A percentile compares a stretch with the other conserved stretches of the same genome.
Conservation (phyloP, 805 yeast species). For the Cyberlindnera bimundalis region DNA sequence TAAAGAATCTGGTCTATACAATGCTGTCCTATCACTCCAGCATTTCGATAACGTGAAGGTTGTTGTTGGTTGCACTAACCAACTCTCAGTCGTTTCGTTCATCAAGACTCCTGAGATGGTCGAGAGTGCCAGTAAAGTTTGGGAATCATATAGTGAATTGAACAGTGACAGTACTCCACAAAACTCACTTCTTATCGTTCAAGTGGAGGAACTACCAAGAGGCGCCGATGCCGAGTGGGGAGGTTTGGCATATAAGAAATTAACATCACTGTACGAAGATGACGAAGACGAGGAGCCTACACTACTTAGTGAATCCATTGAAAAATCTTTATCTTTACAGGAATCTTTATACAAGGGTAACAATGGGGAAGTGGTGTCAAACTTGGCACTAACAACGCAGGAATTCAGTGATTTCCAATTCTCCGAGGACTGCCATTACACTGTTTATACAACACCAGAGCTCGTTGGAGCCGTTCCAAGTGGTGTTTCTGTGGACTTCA, state of each 20-base stretch:
- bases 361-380: conserved; percentile 18
- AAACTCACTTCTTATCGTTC: conserved; percentile 44
- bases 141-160: conserved; percentile 41
- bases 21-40: conserved; percentile 62
- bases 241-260: conserved; percentile 49
- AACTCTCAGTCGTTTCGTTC: conserved; percentile 53
- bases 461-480: neutral
- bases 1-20: conserved; percentile 25
- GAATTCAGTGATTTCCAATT: conserved; percentile 14
- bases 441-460: conserved; percentile 23
- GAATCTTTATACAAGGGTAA: conserved; percentile 16
- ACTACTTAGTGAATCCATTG: neutral
- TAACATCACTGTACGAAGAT: conserved; percentile 35
- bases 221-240: conserved; percentile 73
- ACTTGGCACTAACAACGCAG: conserved; percentile 16
- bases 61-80: conserved; percentile 44
- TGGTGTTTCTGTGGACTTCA: conserved; percentile 22
- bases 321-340: conserved; percentile 3
- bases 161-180: conserved; percentile 25
- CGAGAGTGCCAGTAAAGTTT: conserved; percentile 34
- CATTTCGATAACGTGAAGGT: conserved; percentile 64
- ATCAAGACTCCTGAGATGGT: conserved; percentile 37
- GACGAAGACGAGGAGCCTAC: conserved; percentile 35
- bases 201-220: conserved; percentile 58
- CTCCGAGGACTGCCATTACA: conserved; percentile 18